Conservation (phyloP, 768 basidiomycete genomes). For the Lactarius quietus region DNA sequence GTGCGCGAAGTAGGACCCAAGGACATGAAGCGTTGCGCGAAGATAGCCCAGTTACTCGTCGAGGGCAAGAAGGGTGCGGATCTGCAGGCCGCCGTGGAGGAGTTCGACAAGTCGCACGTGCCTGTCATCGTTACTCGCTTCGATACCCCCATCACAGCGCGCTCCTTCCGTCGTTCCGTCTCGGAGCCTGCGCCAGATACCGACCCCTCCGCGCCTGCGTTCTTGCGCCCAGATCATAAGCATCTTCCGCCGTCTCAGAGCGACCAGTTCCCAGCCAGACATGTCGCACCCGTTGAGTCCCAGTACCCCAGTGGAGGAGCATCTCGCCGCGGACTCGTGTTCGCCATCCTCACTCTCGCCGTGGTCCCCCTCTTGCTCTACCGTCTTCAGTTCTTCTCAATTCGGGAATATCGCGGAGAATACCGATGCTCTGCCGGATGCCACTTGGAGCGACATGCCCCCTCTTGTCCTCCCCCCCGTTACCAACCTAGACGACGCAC, state of each 20-base stretch:
- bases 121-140: constrained; percentile 67
- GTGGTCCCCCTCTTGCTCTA: not conserved
- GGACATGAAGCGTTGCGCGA: constrained; percentile 59
- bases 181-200: constrained; percentile 48
- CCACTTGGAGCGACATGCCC: constrained; percentile 22
- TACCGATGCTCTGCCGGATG: constrained; percentile 5
- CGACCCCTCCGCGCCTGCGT: constrained; percentile 31
- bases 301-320: not conserved
- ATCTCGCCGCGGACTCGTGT: not conserved
- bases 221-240: constrained; percentile 20
- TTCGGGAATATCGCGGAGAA: constrained; percentile 13
- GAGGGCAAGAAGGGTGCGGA: constrained; percentile 40
- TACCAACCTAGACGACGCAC: constrained; percentile 1
- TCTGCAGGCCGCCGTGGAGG: constrained; percentile 35
- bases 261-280: constrained; percentile 25
- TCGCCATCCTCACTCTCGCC: not conserved
- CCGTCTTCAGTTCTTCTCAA: constrained; percentile 9
- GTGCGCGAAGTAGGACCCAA: constrained; percentile 61
- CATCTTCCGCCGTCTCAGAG: constrained; percentile 22
- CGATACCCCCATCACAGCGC: constrained; percentile 70
- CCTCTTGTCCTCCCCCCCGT: constrained; percentile 24
- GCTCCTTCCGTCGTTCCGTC: constrained; percentile 63
- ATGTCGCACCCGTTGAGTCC: constrained; percentile 18
- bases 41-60: constrained; percentile 60
- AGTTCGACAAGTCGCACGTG: constrained; percentile 47